Evolutionary conservation across 2,329 filamentous ascomycete species (phyloP).

Genomic region (Trichophyton rubrum): DNA sequence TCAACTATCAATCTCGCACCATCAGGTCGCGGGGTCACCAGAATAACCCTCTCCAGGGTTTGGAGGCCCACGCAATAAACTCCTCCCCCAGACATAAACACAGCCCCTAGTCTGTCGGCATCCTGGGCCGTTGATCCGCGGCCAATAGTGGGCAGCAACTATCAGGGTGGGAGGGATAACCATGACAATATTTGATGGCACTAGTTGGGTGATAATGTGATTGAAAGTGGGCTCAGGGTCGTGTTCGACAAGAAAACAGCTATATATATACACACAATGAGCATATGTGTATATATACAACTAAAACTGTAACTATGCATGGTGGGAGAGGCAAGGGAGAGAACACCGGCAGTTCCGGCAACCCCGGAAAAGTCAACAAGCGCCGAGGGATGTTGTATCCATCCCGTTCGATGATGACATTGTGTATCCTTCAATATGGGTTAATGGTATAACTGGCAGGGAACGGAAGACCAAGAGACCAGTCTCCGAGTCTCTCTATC

Average conservation of each 20-base stretch:
- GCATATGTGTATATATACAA: no score
- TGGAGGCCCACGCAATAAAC: background rate
- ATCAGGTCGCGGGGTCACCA: background rate
- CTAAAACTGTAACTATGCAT: no score
- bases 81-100: background rate
- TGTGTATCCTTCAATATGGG: background rate
- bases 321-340: background rate
- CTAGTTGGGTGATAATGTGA: background rate
- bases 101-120: background rate
- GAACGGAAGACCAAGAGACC: background rate
- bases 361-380: background rate
- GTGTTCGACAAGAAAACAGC: background rate
- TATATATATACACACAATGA: background rate
- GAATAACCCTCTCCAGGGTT: background rate
- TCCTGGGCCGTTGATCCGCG: background rate
- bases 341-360: background rate
- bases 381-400: background rate
- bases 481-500: background rate
- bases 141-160: background rate
- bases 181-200: background rate
- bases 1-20: background rate
- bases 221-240: background rate
- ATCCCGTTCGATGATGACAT: constrained; percentile 2
- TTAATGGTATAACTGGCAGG: background rate
- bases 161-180: background rate